Conservation (phyloP, 768 basidiomycete species). For the Psilocybe cubensis region DNA sequence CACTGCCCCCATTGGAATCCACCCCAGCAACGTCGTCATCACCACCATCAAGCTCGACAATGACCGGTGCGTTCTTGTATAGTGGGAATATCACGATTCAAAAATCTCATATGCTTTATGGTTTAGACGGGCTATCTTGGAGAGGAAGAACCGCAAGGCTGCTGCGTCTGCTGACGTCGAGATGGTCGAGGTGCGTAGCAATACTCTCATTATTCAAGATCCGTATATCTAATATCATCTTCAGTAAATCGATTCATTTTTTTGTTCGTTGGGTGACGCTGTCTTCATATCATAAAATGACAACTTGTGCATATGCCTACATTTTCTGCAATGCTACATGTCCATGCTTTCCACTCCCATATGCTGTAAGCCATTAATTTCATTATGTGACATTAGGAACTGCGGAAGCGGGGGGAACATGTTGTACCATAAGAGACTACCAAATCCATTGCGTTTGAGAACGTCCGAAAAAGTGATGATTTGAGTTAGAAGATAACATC, state of each 20-base stretch:
- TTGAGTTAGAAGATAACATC: slow-evolving; percentile 88
- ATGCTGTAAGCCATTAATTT: slow-evolving; percentile 5
- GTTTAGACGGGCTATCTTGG: slow-evolving; percentile 78
- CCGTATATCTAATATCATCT: slow-evolving; percentile 15
- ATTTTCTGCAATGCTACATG: slow-evolving; percentile 60
- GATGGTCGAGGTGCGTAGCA: slow-evolving; percentile 75
- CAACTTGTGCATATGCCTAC: slow-evolving; percentile 68
- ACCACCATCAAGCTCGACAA: slow-evolving; percentile 92
- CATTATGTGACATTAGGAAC: slow-evolving; percentile 13
- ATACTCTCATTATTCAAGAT: not conserved
- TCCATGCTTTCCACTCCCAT: slow-evolving; percentile 18
- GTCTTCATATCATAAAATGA: slow-evolving; percentile 47
- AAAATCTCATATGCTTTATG: slow-evolving; percentile 1
- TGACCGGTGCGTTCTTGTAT: slow-evolving; percentile 60
- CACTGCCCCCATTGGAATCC: slow-evolving; percentile 90
- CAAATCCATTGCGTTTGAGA: not conserved
- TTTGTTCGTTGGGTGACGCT: slow-evolving; percentile 18
- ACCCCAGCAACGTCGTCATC: slow-evolving; percentile 97
- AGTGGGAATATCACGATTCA: not conserved
- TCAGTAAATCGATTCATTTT: slow-evolving; percentile 37
- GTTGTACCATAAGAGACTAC: slow-evolving; percentile 1
- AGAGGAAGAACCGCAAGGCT: slow-evolving; percentile 85
- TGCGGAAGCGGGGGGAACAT: slow-evolving; percentile 1
- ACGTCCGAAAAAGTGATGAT: slow-evolving; percentile 2
- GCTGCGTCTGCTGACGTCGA: slow-evolving; percentile 65